A percentile compares a stretch with the other conserved stretches of the same genome.
Conservation (phyloP, 352 stramenopile species). For the Phytophthora rubi region DNA sequence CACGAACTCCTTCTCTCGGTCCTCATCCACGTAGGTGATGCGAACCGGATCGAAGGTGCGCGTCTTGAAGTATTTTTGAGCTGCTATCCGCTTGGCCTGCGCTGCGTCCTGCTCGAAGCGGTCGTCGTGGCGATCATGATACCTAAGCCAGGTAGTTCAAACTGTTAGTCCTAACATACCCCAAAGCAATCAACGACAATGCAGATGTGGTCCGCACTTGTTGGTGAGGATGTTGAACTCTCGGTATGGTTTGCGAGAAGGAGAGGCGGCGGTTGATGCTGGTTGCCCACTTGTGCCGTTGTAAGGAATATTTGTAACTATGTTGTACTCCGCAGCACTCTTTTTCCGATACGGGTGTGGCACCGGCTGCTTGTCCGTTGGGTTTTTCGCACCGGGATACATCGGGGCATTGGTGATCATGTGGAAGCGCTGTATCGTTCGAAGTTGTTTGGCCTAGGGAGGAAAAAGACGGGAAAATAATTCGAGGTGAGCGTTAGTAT, state of each 20-base stretch:
- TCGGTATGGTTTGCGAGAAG: constrained; percentile 46
- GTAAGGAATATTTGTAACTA: constrained; percentile 62
- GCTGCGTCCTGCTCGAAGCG: constrained; percentile 41
- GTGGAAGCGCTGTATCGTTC: constrained; percentile 67
- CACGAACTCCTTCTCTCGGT: constrained; percentile 63
- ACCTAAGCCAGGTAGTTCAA: constrained; percentile 33
- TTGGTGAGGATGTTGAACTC: constrained; percentile 84
- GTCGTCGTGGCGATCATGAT: constrained; percentile 61
- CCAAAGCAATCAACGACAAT: constrained; percentile 5
- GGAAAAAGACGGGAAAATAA: constrained; percentile 1
- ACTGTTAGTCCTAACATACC: constrained; percentile 8
- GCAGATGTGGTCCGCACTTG: constrained; percentile 45
- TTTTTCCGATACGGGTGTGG: constrained; percentile 46
- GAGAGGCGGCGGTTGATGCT: constrained; percentile 16
- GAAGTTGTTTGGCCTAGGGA: constrained; percentile 62
- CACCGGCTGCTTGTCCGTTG: constrained; percentile 44
- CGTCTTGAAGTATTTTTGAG: constrained; percentile 72
- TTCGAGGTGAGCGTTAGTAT: constrained; percentile 1
- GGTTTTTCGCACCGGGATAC: constrained; percentile 54
- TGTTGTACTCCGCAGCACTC: constrained; percentile 57
- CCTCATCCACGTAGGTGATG: constrained; percentile 60
- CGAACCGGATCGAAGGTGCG: constrained; percentile 71
- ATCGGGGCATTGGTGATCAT: constrained; percentile 70
- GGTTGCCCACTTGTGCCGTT: constrained; percentile 11
- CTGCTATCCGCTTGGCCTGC: constrained; percentile 55